Conservation (phyloP, 331 rosid genomes). For the Acacia concinna region DNA sequence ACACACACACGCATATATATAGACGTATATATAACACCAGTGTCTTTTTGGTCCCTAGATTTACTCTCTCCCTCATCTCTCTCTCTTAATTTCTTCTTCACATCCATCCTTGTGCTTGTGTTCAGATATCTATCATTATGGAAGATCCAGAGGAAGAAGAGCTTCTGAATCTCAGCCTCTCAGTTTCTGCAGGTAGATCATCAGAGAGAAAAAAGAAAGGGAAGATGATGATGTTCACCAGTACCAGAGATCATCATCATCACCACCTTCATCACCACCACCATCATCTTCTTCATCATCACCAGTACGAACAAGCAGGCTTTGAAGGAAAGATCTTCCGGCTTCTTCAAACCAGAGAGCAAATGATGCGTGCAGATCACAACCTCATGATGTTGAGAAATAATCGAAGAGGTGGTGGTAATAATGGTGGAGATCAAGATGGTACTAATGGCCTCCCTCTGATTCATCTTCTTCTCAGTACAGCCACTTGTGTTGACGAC, state of each 20-base stretch:
- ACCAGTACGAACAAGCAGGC: neutral
- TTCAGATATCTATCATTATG: too few relatives aligned
- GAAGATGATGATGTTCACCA: constrained; percentile 23
- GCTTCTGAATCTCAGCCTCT: constrained; percentile 75
- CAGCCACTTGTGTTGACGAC: constrained; percentile 56
- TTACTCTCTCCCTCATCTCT: constrained; percentile 1
- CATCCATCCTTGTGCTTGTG: too few relatives aligned
- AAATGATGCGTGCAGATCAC: constrained; percentile 55
- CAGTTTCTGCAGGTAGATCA: constrained; percentile 43
- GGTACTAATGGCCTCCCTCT: constrained; percentile 49
- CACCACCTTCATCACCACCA: neutral
- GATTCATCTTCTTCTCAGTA: constrained; percentile 59
- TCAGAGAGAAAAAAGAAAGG: constrained; percentile 54
- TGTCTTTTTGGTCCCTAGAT: constrained; percentile 24
- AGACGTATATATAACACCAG: neutral
- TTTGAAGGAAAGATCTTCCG: constrained; percentile 54
- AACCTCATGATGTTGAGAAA: constrained; percentile 22
- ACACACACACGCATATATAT: neutral
- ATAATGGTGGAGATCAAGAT: constrained; percentile 6
- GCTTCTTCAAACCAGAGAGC: constrained; percentile 72
- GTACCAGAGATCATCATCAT: constrained; percentile 9
- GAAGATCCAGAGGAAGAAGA: constrained; percentile 65
- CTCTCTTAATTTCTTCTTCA: neutral
- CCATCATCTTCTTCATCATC: too few relatives aligned
- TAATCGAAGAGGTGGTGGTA: neutral